These are phyloP conservation scores for Phialophora expanda DNA, from an alignment of 2,329 filamentous ascomycete species.

Conservation along the genomic window DNA sequence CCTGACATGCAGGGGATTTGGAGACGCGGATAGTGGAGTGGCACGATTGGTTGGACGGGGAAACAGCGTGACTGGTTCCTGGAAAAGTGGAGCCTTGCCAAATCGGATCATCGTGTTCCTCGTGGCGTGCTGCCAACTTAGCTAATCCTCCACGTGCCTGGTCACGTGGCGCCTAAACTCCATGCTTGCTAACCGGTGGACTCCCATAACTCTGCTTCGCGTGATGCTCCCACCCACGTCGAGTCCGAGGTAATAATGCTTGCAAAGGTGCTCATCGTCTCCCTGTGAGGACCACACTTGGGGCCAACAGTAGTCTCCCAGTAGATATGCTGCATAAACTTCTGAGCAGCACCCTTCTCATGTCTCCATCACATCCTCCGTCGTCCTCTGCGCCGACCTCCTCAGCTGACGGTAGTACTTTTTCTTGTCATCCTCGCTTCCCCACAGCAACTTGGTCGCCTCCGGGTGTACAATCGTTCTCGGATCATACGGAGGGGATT, in stretches of 20 bases:
- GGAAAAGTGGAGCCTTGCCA: conserved; percentile 26
- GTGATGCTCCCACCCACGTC: background rate
- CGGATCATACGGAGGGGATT: conserved; percentile 86
- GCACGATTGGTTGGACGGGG: background rate
- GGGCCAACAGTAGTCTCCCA: background rate
- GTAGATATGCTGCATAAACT: background rate
- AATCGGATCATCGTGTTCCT: conserved; percentile 18
- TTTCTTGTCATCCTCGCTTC: conserved; percentile 76
- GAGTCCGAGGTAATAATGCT: background rate
- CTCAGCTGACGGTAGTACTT: conserved; percentile 76
- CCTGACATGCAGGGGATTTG: conserved; percentile 4
- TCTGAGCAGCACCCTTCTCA: background rate
- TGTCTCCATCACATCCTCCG: conserved; percentile 23
- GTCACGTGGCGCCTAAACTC: background rate
- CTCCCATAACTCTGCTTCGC: background rate
- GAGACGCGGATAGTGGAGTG: conserved; percentile 1
- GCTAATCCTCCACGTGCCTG: background rate
- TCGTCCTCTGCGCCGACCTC: conserved; percentile 35
- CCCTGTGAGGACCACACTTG: background rate
- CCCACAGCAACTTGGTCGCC: conserved; percentile 87
- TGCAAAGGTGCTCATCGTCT: background rate
- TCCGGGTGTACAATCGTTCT: conserved; percentile 85
- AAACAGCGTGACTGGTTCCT: conserved; percentile 18
- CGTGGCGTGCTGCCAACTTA: conserved; percentile 21
- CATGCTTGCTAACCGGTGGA: conserved; percentile 3